Evolutionary conservation across 805 yeast genomes (phyloP).

Genomic region (Wickerhamomyces chaumierensis): DNA sequence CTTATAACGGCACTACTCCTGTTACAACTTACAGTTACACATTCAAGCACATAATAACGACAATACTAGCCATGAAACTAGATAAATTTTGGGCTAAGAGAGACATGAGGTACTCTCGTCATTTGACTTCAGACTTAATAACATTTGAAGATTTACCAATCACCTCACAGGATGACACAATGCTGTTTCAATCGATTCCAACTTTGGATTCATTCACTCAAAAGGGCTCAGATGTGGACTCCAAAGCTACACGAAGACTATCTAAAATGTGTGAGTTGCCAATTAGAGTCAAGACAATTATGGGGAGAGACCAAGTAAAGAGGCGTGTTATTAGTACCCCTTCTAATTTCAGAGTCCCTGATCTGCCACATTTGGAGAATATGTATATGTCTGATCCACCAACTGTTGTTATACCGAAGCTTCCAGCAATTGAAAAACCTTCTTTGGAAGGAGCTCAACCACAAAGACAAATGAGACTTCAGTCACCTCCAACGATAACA

Average conservation of each 20-base stretch:
- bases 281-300: slow-evolving; percentile 12
- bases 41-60: too few species aligned
- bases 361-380: not conserved
- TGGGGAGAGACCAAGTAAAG: not conserved
- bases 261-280: slow-evolving; percentile 6
- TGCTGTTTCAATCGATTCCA: too few species aligned
- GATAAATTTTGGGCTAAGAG: not conserved
- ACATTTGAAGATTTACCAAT: slow-evolving; percentile 1
- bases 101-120: slow-evolving; percentile 1
- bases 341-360: slow-evolving; percentile 8
- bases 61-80: too few species aligned
- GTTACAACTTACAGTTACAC: too few species aligned
- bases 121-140: slow-evolving; percentile 1
- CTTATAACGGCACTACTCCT: too few species aligned
- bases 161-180: not conserved
- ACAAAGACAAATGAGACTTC: too few species aligned
- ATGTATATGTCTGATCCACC: not conserved
- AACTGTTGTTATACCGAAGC: not conserved
- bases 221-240: not conserved
- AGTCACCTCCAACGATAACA: not conserved
- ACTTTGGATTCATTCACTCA: too few species aligned
- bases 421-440: not conserved
- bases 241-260: not conserved
- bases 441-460: too few species aligned
- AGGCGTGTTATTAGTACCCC: slow-evolving; percentile 15